phyloP scores from a whole-genome alignment of 352 stramenopile genomes.

The Pythium sukuiense region DNA sequence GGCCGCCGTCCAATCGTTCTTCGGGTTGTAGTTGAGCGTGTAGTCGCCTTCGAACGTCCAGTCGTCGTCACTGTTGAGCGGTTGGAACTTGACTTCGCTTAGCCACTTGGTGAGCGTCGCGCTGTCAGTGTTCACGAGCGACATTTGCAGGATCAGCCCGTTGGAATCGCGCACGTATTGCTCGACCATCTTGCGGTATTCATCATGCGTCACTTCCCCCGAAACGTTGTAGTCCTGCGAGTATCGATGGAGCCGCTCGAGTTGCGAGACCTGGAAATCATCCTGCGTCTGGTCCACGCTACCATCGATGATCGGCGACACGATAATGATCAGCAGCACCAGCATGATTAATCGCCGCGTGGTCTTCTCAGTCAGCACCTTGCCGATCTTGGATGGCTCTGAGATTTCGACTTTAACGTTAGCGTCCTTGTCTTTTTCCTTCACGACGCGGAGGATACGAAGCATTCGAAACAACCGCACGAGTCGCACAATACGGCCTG shows the following conservation, averaged over 20 bases:
- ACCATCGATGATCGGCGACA: slow-evolving; percentile 81
- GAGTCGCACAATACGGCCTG: slow-evolving; percentile 90
- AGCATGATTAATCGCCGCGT: slow-evolving; percentile 91
- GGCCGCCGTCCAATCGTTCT: slow-evolving; percentile 62
- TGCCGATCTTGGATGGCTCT: slow-evolving; percentile 92
- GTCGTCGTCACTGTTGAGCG: slow-evolving; percentile 45
- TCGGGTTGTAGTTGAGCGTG: slow-evolving; percentile 52
- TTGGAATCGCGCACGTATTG: slow-evolving; percentile 77
- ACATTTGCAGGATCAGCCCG: slow-evolving; percentile 65
- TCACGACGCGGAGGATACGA: slow-evolving; percentile 82
- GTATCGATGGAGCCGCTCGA: slow-evolving; percentile 82
- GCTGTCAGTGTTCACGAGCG: slow-evolving; percentile 51
- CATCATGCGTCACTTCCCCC: slow-evolving; percentile 41
- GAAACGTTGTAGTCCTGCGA: slow-evolving; percentile 81
- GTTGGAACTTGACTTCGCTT: slow-evolving; percentile 54
- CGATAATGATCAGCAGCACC: slow-evolving; percentile 86
- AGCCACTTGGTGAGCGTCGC: slow-evolving; percentile 51
- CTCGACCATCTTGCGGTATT: slow-evolving; percentile 60
- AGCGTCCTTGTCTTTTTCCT: slow-evolving; percentile 65
- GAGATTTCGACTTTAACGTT: slow-evolving; percentile 72
- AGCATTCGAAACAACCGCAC: slow-evolving; percentile 91
- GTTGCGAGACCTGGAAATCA: slow-evolving; percentile 74
- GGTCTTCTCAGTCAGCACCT: slow-evolving; percentile 94
- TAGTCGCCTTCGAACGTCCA: slow-evolving; percentile 46
- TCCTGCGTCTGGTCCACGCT: slow-evolving; percentile 67